Percentiles rank a stretch among this genome's conserved stretches.
phyloP scores from a whole-genome alignment of 768 basidiomycete species.

The Hirschioporus abietinus region DNA sequence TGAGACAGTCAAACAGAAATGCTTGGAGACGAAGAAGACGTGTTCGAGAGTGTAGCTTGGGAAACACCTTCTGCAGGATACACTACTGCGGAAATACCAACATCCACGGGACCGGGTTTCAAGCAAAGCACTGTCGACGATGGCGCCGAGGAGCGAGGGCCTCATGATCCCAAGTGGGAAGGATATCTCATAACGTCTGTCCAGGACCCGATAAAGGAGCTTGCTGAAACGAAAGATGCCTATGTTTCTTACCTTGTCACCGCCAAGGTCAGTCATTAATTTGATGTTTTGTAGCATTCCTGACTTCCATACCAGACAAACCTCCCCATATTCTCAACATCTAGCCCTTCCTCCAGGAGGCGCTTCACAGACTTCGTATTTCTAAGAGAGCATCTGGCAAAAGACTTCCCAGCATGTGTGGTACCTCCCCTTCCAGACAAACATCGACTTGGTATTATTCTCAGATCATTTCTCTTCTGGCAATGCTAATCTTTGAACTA shows the following conservation, averaged over 20 bases:
- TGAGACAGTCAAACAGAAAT: constrained; percentile 30
- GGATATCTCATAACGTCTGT: constrained; percentile 79
- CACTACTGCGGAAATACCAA: constrained; percentile 33
- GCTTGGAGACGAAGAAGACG: constrained; percentile 84
- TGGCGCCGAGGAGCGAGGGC: constrained; percentile 54
- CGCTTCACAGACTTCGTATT: constrained; percentile 98
- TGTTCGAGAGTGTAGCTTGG: constrained; percentile 91
- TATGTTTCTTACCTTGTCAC: constrained; percentile 92
- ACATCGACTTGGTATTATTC: constrained; percentile 78
- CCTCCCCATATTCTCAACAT: constrained; percentile 75
- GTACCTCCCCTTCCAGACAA: constrained; percentile 96
- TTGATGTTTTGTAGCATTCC: constrained; percentile 10
- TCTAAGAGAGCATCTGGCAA: constrained; percentile 77
- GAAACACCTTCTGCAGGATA: constrained; percentile 63
- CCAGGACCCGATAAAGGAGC: constrained; percentile 90
- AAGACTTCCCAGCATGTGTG: constrained; percentile 97
- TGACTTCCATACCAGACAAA: constrained; percentile 61
- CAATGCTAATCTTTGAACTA: background rate
- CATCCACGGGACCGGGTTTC: constrained; percentile 65
- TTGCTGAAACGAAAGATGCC: constrained; percentile 95
- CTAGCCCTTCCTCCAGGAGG: constrained; percentile 71
- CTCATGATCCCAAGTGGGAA: constrained; percentile 87
- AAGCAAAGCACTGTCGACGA: constrained; percentile 68
- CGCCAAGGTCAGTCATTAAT: constrained; percentile 60
- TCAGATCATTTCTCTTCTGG: background rate